A percentile compares a stretch with the other conserved stretches of the same genome.
These are phyloP conservation scores for Pseudozyma hubeiensis DNA, from an alignment of 1,284 basidiomycete species.

Conservation along the genomic window DNA sequence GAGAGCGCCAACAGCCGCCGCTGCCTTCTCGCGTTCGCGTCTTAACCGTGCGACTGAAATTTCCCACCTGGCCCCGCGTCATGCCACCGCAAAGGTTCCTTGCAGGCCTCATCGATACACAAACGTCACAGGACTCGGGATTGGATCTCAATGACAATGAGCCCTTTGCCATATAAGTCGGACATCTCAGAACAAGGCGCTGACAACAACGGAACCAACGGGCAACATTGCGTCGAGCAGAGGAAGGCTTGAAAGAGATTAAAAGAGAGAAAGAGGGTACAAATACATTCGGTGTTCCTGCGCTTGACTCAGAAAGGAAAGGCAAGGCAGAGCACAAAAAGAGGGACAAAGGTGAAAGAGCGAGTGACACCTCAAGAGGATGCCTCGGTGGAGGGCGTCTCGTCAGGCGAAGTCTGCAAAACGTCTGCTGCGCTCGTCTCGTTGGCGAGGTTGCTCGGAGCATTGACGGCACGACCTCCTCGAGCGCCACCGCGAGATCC, in stretches of 20 bases:
- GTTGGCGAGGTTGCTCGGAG: slow-evolving; percentile 23
- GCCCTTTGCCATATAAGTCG: too few species aligned
- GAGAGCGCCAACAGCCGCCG: background rate
- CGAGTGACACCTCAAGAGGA: slow-evolving; percentile 12
- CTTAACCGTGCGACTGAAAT: background rate
- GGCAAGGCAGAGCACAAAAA: background rate
- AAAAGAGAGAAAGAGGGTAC: background rate
- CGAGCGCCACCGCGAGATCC: slow-evolving; percentile 22
- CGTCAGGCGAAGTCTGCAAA: slow-evolving; percentile 6
- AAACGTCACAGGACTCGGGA: too few species aligned
- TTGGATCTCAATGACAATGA: too few species aligned
- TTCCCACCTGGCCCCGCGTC: too few species aligned
- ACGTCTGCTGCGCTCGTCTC: slow-evolving; percentile 26
- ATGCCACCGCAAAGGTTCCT: too few species aligned
- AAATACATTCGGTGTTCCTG: background rate
- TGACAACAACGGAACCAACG: background rate
- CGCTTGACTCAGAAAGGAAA: background rate
- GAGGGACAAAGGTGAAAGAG: background rate
- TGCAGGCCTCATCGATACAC: too few species aligned
- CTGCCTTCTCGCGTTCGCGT: slow-evolving; percentile 26
- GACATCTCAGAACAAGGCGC: too few species aligned
- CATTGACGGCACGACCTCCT: slow-evolving; percentile 15
- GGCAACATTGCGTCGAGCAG: background rate
- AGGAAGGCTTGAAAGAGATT: slow-evolving; percentile 16
- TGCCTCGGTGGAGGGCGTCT: slow-evolving; percentile 28